These are phyloP conservation scores for Cicer cuneatum DNA, from an alignment of 306 rosid species.

Conservation along the genomic window DNA sequence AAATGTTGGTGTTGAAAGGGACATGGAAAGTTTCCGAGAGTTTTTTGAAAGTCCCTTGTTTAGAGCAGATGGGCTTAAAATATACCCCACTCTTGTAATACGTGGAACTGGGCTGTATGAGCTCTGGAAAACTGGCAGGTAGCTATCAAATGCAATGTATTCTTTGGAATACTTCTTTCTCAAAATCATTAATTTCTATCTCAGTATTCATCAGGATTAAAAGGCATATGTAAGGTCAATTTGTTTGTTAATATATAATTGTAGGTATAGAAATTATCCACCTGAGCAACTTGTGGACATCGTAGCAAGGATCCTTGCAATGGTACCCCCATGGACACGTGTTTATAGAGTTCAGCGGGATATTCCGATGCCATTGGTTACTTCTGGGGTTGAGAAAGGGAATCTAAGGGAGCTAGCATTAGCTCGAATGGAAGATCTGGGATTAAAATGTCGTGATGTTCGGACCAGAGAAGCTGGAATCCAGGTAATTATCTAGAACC, in stretches of 20 bases:
- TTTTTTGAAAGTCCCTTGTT: slow-evolving; percentile 90
- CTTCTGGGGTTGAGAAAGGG: slow-evolving; percentile 99
- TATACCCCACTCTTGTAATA: slow-evolving; percentile 94
- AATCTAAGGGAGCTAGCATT: slow-evolving; percentile 92
- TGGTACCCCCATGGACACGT: slow-evolving; percentile 99
- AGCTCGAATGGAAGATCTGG: slow-evolving; percentile 98
- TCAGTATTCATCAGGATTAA: slow-evolving; percentile 11
- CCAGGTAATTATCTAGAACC: slow-evolving; percentile 61
- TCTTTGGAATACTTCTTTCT: background rate
- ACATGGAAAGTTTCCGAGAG: slow-evolving; percentile 95
- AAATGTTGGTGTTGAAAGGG: slow-evolving; percentile 97
- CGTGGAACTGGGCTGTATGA: slow-evolving; percentile 99
- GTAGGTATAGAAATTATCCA: slow-evolving; percentile 95
- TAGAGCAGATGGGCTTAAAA: slow-evolving; percentile 98
- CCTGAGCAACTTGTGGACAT: slow-evolving; percentile 99
- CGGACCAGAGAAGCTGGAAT: slow-evolving; percentile 98
- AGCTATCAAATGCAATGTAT: slow-evolving; percentile 24
- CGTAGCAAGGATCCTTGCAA: slow-evolving; percentile 86
- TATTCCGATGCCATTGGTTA: slow-evolving; percentile 98
- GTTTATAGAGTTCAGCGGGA: slow-evolving; percentile 99
- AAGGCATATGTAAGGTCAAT: slow-evolving; percentile 8
- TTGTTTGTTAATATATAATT: slow-evolving; percentile 37
- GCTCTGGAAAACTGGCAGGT: slow-evolving; percentile 99
- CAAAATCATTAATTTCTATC: background rate
- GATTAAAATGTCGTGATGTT: slow-evolving; percentile 96